phyloP scores from a whole-genome alignment of 108 stramenopile genomes.

The Discostella pseudostelligera region DNA sequence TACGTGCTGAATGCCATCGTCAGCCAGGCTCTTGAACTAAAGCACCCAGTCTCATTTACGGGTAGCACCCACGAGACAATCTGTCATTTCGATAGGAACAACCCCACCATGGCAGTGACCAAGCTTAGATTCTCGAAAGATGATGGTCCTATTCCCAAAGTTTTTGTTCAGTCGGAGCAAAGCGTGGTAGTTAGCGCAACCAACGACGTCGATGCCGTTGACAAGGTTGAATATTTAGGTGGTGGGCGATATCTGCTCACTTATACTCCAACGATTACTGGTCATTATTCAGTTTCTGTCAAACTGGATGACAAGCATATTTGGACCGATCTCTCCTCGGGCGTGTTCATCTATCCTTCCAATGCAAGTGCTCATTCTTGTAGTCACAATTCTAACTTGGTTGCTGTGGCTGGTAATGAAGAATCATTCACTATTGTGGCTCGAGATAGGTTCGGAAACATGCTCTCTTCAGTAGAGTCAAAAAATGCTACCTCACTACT shows the following conservation, averaged over 20 bases:
- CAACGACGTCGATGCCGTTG: slow-evolving; percentile 44
- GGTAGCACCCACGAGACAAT: slow-evolving; percentile 35
- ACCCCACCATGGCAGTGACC: slow-evolving; percentile 26
- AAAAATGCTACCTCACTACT: slow-evolving; percentile 13
- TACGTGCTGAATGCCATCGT: slow-evolving; percentile 13
- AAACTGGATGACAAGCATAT: slow-evolving; percentile 47
- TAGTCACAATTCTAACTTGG: slow-evolving; percentile 45
- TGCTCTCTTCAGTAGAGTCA: slow-evolving; percentile 34
- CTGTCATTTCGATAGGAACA: slow-evolving; percentile 21
- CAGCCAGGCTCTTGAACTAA: slow-evolving; percentile 14
- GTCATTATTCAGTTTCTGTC: slow-evolving; percentile 55
- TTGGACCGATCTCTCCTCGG: slow-evolving; percentile 52
- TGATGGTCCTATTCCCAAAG: slow-evolving; percentile 23
- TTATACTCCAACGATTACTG: slow-evolving; percentile 68
- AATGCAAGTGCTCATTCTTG: slow-evolving; percentile 47
- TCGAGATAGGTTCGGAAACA: slow-evolving; percentile 75
- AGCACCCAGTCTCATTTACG: slow-evolving; percentile 2
- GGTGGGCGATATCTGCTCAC: slow-evolving; percentile 55
- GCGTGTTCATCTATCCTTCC: slow-evolving; percentile 56
- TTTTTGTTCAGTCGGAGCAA: slow-evolving; percentile 16
- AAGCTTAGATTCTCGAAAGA: slow-evolving; percentile 13
- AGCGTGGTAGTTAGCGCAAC: slow-evolving; percentile 20
- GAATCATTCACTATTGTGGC: slow-evolving; percentile 58
- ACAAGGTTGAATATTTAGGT: slow-evolving; percentile 50
- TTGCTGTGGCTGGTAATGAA: slow-evolving; percentile 59